These are phyloP conservation scores for Cutaneotrichosporon sp. DNA, from an alignment of 1,284 basidiomycete species.

Conservation along the genomic window DNA sequence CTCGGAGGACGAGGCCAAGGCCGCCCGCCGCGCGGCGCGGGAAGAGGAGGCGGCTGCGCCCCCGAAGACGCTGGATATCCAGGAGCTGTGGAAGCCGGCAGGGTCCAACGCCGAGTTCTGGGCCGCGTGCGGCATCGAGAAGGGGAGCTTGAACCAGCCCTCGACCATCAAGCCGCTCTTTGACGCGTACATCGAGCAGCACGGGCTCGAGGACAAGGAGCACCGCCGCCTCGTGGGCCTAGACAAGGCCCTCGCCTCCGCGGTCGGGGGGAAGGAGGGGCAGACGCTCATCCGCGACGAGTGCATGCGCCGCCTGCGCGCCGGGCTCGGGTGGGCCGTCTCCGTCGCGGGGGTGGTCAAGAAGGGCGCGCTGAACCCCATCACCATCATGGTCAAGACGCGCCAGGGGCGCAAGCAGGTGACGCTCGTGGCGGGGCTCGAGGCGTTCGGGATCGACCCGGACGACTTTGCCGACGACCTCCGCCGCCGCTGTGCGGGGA, in stretches of 20 bases:
- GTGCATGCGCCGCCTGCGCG: slow-evolving; percentile 54
- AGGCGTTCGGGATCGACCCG: slow-evolving; percentile 68
- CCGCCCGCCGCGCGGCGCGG: slow-evolving; percentile 47
- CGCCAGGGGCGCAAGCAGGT: slow-evolving; percentile 74
- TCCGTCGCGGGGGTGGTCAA: slow-evolving; percentile 43
- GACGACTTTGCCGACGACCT: slow-evolving; percentile 78
- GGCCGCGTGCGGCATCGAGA: slow-evolving; percentile 59
- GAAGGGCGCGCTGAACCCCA: slow-evolving; percentile 71
- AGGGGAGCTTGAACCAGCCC: slow-evolving; percentile 30
- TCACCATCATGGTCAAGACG: slow-evolving; percentile 68
- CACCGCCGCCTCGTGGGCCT: slow-evolving; percentile 72
- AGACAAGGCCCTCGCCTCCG: slow-evolving; percentile 60
- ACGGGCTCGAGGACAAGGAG: slow-evolving; percentile 65
- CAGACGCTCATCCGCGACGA: slow-evolving; percentile 74
- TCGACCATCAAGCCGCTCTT: slow-evolving; percentile 59
- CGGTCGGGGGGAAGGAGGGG: slow-evolving; percentile 49
- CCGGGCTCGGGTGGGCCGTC: slow-evolving; percentile 40
- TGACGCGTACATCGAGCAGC: slow-evolving; percentile 63
- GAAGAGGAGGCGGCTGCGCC: slow-evolving; percentile 56
- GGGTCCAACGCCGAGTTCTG: slow-evolving; percentile 63
- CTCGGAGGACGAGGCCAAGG: slow-evolving; percentile 60
- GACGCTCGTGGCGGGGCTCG: slow-evolving; percentile 75
- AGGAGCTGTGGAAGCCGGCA: slow-evolving; percentile 74
- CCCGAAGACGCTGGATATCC: slow-evolving; percentile 55
- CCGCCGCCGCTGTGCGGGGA: slow-evolving; percentile 70